Conservation (phyloP, 306 rosid genomes). For the Oemleria cerasiformis region DNA sequence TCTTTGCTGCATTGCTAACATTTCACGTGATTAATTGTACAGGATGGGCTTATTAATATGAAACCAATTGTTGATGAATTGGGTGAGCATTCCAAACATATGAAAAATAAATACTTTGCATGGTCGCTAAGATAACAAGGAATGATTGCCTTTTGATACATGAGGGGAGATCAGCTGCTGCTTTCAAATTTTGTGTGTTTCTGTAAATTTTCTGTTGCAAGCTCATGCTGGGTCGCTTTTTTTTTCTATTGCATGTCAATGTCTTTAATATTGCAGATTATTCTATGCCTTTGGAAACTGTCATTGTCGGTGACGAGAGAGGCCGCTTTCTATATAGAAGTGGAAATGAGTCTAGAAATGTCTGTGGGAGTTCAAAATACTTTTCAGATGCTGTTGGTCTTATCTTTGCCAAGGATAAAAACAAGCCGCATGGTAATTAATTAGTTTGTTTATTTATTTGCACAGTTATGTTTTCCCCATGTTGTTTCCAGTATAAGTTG, state of each 20-base stretch:
- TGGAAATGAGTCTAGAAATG: constrained; percentile 33
- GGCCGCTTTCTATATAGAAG: constrained; percentile 45
- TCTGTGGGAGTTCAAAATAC: constrained; percentile 29
- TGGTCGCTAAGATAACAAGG: not conserved
- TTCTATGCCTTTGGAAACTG: constrained; percentile 68
- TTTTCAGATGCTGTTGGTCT: constrained; percentile 64
- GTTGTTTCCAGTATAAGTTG: not conserved
- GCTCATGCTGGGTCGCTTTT: not conserved
- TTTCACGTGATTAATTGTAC: constrained; percentile 14
- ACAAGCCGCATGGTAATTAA: constrained; percentile 50
- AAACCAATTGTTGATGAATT: constrained; percentile 31
- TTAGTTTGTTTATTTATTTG: constrained; percentile 8
- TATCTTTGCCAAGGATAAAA: constrained; percentile 60
- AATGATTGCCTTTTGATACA: not conserved
- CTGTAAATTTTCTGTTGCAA: not conserved
- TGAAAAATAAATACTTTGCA: not conserved
- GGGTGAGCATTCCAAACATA: constrained; percentile 34
- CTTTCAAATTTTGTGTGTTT: not conserved
- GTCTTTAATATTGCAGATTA: constrained; percentile 46
- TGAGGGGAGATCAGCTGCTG: not conserved
- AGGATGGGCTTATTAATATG: constrained; percentile 45
- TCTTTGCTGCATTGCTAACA: constrained; percentile 7
- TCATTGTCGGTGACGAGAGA: constrained; percentile 74
- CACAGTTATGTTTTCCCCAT: constrained; percentile 7
- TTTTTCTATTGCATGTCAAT: constrained; percentile 11